Evolutionary conservation across 106 monocot species (phyloP).

Genomic region (Allium sativum): DNA sequence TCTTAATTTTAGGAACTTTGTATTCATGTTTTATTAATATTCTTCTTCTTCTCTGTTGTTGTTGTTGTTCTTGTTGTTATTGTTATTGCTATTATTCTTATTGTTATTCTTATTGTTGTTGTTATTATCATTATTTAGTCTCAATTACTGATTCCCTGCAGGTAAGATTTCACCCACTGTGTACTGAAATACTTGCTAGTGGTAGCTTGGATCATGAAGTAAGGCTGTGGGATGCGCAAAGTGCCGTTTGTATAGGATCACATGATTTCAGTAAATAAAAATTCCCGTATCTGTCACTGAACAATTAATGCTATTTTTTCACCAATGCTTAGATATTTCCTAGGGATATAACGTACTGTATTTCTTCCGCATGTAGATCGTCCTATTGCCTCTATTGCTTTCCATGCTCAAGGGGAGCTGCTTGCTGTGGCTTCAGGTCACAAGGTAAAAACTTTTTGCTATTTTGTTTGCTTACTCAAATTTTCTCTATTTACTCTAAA

Average conservation of each 20-base stretch:
- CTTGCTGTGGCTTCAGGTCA: conserved; percentile 99
- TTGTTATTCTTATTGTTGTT: too few species aligned
- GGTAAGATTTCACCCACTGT: conserved; percentile 91
- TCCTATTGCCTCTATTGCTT: conserved; percentile 95
- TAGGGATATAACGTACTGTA: neutral
- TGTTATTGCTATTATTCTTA: neutral
- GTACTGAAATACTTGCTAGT: conserved; percentile 89
- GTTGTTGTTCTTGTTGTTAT: too few species aligned
- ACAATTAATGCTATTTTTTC: too few species aligned
- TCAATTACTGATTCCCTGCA: conserved; percentile 21
- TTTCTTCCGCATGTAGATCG: conserved; percentile 40
- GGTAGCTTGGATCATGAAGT: conserved; percentile 99
- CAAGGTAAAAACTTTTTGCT: conserved; percentile 37
- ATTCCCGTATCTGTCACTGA: neutral
- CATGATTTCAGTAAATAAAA: conserved; percentile 49
- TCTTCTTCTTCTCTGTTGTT: too few species aligned
- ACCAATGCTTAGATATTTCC: too few species aligned
- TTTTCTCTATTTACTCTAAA: neutral
- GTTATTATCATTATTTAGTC: neutral
- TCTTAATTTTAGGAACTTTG: too few species aligned
- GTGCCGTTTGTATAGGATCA: conserved; percentile 76
- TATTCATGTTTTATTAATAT: too few species aligned
- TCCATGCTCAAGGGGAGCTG: conserved; percentile 91
- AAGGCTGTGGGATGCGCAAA: conserved; percentile 84
- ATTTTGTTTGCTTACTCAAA: neutral